Evolutionary conservation across 1,284 basidiomycete genomes (phyloP), one percentile per base, ranked within the genome.

Genomic region (Sanghuangporus sanghuang): DNA sequence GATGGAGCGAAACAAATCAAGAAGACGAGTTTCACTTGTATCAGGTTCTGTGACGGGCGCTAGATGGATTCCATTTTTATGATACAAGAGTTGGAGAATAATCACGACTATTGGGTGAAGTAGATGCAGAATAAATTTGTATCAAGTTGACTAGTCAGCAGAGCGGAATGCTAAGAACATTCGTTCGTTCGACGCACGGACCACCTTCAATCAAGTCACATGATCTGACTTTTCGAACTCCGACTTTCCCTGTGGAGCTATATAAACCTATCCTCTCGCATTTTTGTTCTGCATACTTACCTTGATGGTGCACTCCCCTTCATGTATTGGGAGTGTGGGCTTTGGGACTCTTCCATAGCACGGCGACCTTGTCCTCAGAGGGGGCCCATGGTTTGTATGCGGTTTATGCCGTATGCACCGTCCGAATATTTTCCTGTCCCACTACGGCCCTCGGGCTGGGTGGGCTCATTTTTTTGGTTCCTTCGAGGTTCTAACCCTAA

Each of bases 301-400:
- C 77, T 77, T 77, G 76, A 76, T 73, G 75, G 76, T 73, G 74
- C 69, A 71, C 62, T 68, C 71, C 68, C 75, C 73, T 76, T 77
- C 71, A 70, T 38, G 65, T 66, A 68, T 69, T 66, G 71, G 71
- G 70, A 59, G 48, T 69, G 68, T 70, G 71, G 71, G 69, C 69
- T 50, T 65, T 67, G 66, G 68, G 68, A 67, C 59, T 66, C 67
- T 69, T 67, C 68, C 72, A 73, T 73, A 72, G 72, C 72, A 73
- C 72, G 72, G 72, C 72, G 72, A 73, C 72, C 70, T 36, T 73
- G 72, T 73, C 72, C 72, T 32, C 71, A 73, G 71, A 59, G 64
- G 57, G 50, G 57, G 56, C 61, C 63, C 56, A 54, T 64, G 65
- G 67, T 54, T 68, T 68, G 67, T 66, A 68, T 68, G 63, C 48